Evolutionary conservation across 2,329 filamentous ascomycete species (phyloP).

Genomic region (Pseudogymnoascus sp.): DNA sequence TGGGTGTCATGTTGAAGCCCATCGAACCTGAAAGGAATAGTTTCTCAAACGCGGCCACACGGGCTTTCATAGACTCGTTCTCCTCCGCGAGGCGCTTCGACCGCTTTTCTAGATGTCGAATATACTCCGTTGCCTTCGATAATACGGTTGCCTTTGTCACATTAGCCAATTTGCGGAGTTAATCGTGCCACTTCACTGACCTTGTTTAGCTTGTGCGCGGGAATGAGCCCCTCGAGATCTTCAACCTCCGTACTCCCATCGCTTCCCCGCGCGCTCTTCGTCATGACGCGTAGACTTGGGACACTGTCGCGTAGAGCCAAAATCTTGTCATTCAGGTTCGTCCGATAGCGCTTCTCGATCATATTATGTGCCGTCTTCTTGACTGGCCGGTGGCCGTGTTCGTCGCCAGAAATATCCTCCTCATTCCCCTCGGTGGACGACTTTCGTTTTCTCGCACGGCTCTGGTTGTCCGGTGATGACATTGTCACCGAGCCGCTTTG

Average conservation of each 20-base stretch:
- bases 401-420: slow-evolving; percentile 51
- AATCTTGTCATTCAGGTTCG: slow-evolving; percentile 96
- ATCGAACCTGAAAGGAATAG: slow-evolving; percentile 72
- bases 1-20: slow-evolving; percentile 42
- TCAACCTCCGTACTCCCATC: slow-evolving; percentile 68
- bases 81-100: slow-evolving; percentile 78
- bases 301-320: slow-evolving; percentile 86
- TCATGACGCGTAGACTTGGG: slow-evolving; percentile 78
- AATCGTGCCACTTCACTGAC: slow-evolving; percentile 50
- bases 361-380: slow-evolving; percentile 98
- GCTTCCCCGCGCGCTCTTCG: slow-evolving; percentile 60
- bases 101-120: slow-evolving; percentile 83
- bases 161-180: background rate
- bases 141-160: slow-evolving; percentile 45
- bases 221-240: slow-evolving; percentile 71
- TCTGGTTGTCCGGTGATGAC: slow-evolving; percentile 55
- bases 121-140: slow-evolving; percentile 94
- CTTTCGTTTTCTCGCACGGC: slow-evolving; percentile 58
- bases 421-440: slow-evolving; percentile 51
- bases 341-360: slow-evolving; percentile 95
- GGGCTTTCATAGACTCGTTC: slow-evolving; percentile 68
- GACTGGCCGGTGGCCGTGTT: slow-evolving; percentile 47
- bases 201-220: slow-evolving; percentile 93
- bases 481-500: slow-evolving; percentile 33
- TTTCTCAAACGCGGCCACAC: slow-evolving; percentile 68